A percentile compares a stretch with the other conserved stretches of the same genome.
phyloP scores from a whole-genome alignment of 495 filamentous ascomycete species.

The Mytilinidion resinicola region DNA sequence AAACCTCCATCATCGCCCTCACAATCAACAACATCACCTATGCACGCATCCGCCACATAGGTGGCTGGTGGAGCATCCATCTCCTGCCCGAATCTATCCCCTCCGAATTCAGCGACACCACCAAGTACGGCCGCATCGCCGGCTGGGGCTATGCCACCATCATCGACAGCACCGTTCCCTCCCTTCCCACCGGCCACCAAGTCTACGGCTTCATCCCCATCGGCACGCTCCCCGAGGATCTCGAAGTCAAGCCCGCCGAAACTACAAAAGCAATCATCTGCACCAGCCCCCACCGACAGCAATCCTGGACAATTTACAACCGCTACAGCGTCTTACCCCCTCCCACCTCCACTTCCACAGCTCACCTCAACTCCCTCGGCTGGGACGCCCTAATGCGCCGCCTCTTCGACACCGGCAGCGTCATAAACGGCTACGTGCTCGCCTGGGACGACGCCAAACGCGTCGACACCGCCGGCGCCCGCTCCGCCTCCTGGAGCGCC shows the following conservation, averaged over 20 bases:
- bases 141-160: slow-evolving; percentile 53
- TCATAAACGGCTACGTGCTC: slow-evolving; percentile 47
- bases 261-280: slow-evolving; percentile 39
- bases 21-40: slow-evolving; percentile 54
- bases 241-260: slow-evolving; percentile 23
- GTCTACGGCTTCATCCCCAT: slow-evolving; percentile 41
- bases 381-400: slow-evolving; percentile 41
- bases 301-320: slow-evolving; percentile 50
- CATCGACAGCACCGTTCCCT: slow-evolving; percentile 41
- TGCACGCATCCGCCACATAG: slow-evolving; percentile 41
- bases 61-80: slow-evolving; percentile 47
- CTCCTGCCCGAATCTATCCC: slow-evolving; percentile 39
- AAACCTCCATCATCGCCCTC: slow-evolving; percentile 41
- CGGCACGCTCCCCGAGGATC: slow-evolving; percentile 25
- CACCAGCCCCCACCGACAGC: slow-evolving; percentile 39
- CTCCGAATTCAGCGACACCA: slow-evolving; percentile 46
- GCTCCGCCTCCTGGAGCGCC: slow-evolving; percentile 30
- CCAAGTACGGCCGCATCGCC: slow-evolving; percentile 47
- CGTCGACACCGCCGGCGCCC: slow-evolving; percentile 34
- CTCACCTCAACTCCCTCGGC: slow-evolving; percentile 26
- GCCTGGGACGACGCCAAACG: slow-evolving; percentile 28
- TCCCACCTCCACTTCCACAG: background rate
- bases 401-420: slow-evolving; percentile 43
- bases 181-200: slow-evolving; percentile 26
- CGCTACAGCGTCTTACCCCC: slow-evolving; percentile 37